Conservation (phyloP, 169 alveolate species). For the Plasmodium ovale region DNA sequence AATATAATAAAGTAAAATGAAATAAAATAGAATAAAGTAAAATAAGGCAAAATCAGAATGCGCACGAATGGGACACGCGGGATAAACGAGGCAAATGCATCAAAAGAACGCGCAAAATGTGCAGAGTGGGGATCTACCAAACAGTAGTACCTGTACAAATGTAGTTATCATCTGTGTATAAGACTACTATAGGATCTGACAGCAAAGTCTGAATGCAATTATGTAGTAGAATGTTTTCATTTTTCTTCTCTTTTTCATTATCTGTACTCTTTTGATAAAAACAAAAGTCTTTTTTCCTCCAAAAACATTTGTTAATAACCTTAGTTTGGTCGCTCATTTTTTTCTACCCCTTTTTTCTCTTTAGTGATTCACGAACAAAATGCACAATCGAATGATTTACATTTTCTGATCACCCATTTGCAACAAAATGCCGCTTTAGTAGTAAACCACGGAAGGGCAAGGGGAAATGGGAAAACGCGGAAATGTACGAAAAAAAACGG, state of each 20-base stretch:
- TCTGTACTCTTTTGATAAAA: conserved; percentile 11
- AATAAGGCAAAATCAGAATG: too few relatives aligned
- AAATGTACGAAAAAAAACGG: not conserved
- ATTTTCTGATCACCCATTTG: not conserved
- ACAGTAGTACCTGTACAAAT: conserved; percentile 58
- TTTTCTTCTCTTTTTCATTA: conserved; percentile 22
- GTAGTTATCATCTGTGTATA: conserved; percentile 68
- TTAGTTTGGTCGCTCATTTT: conserved; percentile 50
- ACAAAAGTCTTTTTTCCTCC: conserved; percentile 14
- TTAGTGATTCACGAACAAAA: too few relatives aligned
- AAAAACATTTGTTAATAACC: conserved; percentile 61
- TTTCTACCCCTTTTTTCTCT: not conserved
- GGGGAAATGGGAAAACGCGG: not conserved
- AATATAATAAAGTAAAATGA: too few relatives aligned
- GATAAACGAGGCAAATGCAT: too few relatives aligned
- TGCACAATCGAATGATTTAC: not conserved
- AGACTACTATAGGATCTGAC: conserved; percentile 76
- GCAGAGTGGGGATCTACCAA: not conserved
- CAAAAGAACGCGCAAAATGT: too few relatives aligned
- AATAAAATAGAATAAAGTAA: too few relatives aligned
- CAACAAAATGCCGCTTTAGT: not conserved
- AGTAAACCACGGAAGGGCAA: not conserved
- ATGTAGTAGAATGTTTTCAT: conserved; percentile 29
- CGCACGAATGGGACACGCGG: too few relatives aligned
- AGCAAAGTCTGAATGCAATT: conserved; percentile 71